These are phyloP conservation scores for Pyrenochaeta sp. DNA, from an alignment of 2,329 filamentous ascomycete genomes.

Conservation along the genomic window DNA sequence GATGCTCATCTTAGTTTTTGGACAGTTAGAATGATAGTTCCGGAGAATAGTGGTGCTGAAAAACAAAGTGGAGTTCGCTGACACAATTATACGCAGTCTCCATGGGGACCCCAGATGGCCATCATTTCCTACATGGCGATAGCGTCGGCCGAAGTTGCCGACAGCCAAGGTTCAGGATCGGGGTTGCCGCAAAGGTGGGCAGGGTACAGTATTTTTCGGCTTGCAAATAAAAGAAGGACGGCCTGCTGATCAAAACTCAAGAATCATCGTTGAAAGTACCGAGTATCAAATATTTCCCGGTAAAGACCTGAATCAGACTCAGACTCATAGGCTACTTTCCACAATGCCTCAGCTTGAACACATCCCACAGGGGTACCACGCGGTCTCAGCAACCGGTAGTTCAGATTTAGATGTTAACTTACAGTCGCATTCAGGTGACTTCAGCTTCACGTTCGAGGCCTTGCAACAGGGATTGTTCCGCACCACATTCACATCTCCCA, in stretches of 20 bases:
- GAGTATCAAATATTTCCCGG: neutral
- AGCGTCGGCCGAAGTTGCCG: slow-evolving; percentile 22
- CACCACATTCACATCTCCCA: slow-evolving; percentile 70
- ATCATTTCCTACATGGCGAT: slow-evolving; percentile 9
- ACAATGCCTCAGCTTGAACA: slow-evolving; percentile 61
- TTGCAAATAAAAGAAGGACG: neutral
- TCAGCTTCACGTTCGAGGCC: slow-evolving; percentile 70
- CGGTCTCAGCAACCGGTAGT: slow-evolving; percentile 25
- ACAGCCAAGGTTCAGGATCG: slow-evolving; percentile 2
- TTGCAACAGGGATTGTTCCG: slow-evolving; percentile 71
- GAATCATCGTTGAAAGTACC: neutral
- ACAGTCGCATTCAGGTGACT: slow-evolving; percentile 52
- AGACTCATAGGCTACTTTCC: slow-evolving; percentile 2
- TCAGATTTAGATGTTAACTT: slow-evolving; percentile 50
- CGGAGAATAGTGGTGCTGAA: slow-evolving; percentile 5
- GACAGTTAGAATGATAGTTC: slow-evolving; percentile 17
- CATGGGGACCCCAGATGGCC: slow-evolving; percentile 36
- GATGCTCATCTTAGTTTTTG: slow-evolving; percentile 14
- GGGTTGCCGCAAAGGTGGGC: neutral
- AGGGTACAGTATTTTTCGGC: neutral
- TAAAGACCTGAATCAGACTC: neutral
- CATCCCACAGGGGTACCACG: slow-evolving; percentile 49
- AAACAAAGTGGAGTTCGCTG: slow-evolving; percentile 12
- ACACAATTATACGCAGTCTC: slow-evolving; percentile 26
- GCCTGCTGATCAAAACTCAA: neutral